A percentile compares a stretch with the other conserved stretches of the same genome.
Evolutionary conservation across 129 eudicot species (phyloP).

Genomic region (Chrysanthemum seticuspe): DNA sequence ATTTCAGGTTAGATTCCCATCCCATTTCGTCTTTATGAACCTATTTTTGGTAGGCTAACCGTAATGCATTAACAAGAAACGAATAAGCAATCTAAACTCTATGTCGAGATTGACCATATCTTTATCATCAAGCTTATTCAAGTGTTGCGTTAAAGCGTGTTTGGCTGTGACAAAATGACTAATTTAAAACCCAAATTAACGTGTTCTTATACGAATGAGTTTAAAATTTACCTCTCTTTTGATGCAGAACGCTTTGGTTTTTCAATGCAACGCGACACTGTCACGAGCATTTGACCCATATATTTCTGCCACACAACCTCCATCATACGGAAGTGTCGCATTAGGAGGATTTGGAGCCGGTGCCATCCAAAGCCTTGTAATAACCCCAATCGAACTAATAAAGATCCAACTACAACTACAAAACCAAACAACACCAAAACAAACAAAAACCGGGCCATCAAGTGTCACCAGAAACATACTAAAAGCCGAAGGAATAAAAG

Average conservation of each 20-base stretch:
- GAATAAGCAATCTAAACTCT: background rate
- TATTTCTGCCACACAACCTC: slow-evolving; percentile 41
- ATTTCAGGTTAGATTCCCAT: slow-evolving; percentile 53
- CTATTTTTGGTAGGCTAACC: background rate
- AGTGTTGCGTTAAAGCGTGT: no score
- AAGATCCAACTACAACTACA: slow-evolving; percentile 76
- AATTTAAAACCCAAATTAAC: no score
- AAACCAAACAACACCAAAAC: slow-evolving; percentile 15
- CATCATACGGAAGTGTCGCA: slow-evolving; percentile 64
- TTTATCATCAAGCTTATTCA: no score
- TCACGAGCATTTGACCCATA: slow-evolving; percentile 67
- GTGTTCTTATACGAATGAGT: background rate
- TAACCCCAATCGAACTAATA: slow-evolving; percentile 75
- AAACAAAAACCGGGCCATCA: slow-evolving; percentile 43
- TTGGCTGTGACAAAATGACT: no score
- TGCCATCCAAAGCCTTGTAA: slow-evolving; percentile 64
- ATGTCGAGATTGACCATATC: background rate
- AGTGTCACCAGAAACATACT: slow-evolving; percentile 44
- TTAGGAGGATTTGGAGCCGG: slow-evolving; percentile 75
- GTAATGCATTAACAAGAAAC: background rate
- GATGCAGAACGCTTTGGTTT: slow-evolving; percentile 77
- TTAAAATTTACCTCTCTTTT: background rate
- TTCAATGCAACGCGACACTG: slow-evolving; percentile 68
- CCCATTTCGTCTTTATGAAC: background rate
- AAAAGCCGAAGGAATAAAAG: slow-evolving; percentile 49